Base-by-base conservation (phyloP, 2,329 filamentous ascomycete genomes). In the Colletotrichum sp. region DNA sequence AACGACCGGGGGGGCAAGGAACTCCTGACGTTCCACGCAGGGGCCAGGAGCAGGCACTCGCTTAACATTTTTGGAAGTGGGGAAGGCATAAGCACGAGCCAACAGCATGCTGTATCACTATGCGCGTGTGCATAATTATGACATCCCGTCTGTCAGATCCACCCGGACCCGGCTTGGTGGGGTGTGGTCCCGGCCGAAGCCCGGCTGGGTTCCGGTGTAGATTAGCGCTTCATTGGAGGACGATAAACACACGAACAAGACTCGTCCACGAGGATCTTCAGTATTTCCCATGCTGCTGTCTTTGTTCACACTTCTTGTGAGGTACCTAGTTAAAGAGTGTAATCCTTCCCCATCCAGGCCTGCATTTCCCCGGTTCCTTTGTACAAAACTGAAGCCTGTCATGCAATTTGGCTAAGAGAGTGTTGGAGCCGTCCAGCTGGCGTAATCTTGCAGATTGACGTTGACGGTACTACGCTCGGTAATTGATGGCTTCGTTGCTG, bases 381-480 rank as follows among this genome's bases (percentile, higher is more conserved):
- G 57, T 24, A n/a, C 26, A 60, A 30, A 13, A 22, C 3, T 52
- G n/a, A 52, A 52, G 44, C n/a, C n/a, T 24, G n/a, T 52, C 10
- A 52, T 52, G n/a, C 44, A 22, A 13, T 60, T 32, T 22, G 30
- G 28, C 66, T 68, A 74, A 36, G 73, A 57, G n/a, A 75, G 64
- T 12, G 39, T 59, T 16, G 70, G 64, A 8, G 59, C 64, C 34
- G 39, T 63, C 64, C 73, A 74, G 28, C 48, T 57, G 3, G 70
- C 70, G 34, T 74, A 74, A n/a, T 74, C 73, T 16, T 36, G 24
- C 10, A 74, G 39, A n/a, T 60, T 74, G 18, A 74, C 63, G 16
- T 74, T 74, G 9, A 65, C 73, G 8, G 64, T 75, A 57, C 70
- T 75, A 44, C 73, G 69, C 57, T 75, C 63, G 2, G 64, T 26